A percentile compares a stretch with the other conserved stretches of the same genome.
Evolutionary conservation across 257 asterid species (phyloP).

Genomic region (Lithospermum erythrorhizon): DNA sequence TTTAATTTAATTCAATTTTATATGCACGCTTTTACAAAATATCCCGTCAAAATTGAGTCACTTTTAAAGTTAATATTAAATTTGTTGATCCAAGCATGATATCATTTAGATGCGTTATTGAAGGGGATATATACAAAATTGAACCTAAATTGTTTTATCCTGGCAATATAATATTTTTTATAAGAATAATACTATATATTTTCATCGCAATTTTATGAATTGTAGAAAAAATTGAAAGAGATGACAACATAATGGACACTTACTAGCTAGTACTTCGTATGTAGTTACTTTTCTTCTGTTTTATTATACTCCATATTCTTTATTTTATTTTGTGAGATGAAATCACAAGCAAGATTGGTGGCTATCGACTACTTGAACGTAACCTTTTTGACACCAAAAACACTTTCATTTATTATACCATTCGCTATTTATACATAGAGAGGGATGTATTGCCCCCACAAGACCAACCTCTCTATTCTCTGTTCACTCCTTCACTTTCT

Average conservation of each 20-base stretch:
- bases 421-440: conserved; percentile 13
- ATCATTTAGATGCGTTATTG: not conserved
- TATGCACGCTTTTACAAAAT: too few relatives aligned
- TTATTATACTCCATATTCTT: not conserved
- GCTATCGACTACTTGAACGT: conserved; percentile 26
- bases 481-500: conserved; percentile 26
- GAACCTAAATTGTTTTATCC: conserved; percentile 7
- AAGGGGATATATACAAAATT: conserved; percentile 1
- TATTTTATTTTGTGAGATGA: conserved; percentile 23
- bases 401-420: conserved; percentile 17
- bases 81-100: too few relatives aligned
- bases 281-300: too few relatives aligned
- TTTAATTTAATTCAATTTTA: too few relatives aligned
- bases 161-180: not conserved
- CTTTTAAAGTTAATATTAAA: not conserved
- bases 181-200: too few relatives aligned
- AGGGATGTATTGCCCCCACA: conserved; percentile 17
- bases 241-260: not conserved
- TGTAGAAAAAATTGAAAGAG: too few relatives aligned
- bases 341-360: conserved; percentile 32
- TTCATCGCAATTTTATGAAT: too few relatives aligned
- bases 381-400: conserved; percentile 26
- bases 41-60: not conserved
- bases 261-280: not conserved
- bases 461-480: conserved; percentile 26